Conservation (phyloP, 1,284 basidiomycete genomes). For the Rhodotorula glutinis region DNA sequence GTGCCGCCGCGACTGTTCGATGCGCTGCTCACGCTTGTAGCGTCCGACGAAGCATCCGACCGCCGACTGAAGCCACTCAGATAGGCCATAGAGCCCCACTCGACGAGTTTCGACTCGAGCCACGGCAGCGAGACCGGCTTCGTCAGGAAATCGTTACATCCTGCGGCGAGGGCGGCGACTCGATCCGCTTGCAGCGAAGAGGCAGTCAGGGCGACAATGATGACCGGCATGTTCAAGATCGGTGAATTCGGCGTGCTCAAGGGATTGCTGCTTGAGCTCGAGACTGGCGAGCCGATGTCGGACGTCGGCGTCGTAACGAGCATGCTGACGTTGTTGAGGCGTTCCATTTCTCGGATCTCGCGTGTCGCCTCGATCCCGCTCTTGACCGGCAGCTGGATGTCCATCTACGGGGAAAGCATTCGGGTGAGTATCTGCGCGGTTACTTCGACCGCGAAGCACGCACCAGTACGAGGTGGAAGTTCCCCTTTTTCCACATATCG, state of each 20-base stretch:
- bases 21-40: slow-evolving; percentile 3
- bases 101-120: slow-evolving; percentile 97
- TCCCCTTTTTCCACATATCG: slow-evolving; percentile 88
- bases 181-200: slow-evolving; percentile 89
- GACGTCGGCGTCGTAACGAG: slow-evolving; percentile 63
- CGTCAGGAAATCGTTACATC: slow-evolving; percentile 98
- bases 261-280: slow-evolving; percentile 27
- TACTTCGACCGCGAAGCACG: slow-evolving; percentile 44
- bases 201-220: slow-evolving; percentile 96
- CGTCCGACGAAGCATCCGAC: slow-evolving; percentile 5
- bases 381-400: slow-evolving; percentile 99
- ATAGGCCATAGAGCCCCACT: slow-evolving; percentile 69
- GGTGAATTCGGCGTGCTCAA: slow-evolving; percentile 33
- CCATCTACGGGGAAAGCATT: slow-evolving; percentile 67
- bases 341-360: slow-evolving; percentile 85
- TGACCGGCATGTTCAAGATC: slow-evolving; percentile 75
- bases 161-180: slow-evolving; percentile 90
- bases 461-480: slow-evolving; percentile 93
- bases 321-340: slow-evolving; percentile 62
- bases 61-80: slow-evolving; percentile 43
- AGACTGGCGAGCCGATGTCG: slow-evolving; percentile 51
- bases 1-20: slow-evolving; percentile 2
- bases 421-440: neutral
- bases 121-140: slow-evolving; percentile 94
- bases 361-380: slow-evolving; percentile 96